Percentiles rank a stretch among this genome's conserved stretches.
Evolutionary conservation across 495 filamentous ascomycete species (phyloP).

Genomic region (Talaromyces adpressus): DNA sequence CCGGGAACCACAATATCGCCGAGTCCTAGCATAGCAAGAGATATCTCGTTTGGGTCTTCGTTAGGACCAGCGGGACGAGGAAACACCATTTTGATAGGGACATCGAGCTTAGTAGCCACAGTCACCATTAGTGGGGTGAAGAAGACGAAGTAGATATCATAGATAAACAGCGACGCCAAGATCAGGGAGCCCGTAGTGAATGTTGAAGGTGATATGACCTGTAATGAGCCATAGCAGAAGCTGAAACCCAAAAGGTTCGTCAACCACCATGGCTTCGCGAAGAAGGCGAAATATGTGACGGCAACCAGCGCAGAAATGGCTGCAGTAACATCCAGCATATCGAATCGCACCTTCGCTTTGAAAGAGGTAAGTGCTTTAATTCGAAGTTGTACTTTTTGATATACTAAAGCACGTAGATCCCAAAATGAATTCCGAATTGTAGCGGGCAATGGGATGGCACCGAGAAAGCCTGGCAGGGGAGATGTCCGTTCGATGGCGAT

Average conservation of each 20-base stretch:
- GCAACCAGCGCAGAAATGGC: constrained; percentile 49
- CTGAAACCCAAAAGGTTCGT: constrained; percentile 84
- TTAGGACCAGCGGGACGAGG: constrained; percentile 49
- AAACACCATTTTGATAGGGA: constrained; percentile 90
- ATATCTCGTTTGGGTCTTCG: constrained; percentile 28
- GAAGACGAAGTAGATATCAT: constrained; percentile 96
- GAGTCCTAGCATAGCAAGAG: constrained; percentile 80
- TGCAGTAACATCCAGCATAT: constrained; percentile 52
- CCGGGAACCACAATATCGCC: constrained; percentile 95
- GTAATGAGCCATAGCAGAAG: constrained; percentile 75
- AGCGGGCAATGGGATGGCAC: constrained; percentile 33
- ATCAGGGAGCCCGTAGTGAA: constrained; percentile 78
- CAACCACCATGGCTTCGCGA: constrained; percentile 67
- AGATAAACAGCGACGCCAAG: constrained; percentile 74
- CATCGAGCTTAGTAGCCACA: constrained; percentile 82
- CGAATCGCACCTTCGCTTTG: constrained; percentile 37
- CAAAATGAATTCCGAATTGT: constrained; percentile 32
- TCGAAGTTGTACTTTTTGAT: constrained; percentile 41
- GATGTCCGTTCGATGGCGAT: constrained; percentile 21
- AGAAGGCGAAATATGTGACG: constrained; percentile 62
- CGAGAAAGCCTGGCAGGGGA: constrained; percentile 47
- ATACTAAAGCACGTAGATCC: constrained; percentile 36
- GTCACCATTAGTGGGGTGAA: constrained; percentile 97
- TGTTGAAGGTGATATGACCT: constrained; percentile 84
- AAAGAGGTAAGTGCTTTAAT: constrained; percentile 36